Evolutionary conservation across 2,329 filamentous ascomycete species (phyloP), one percentile per base, ranked within the genome.

Genomic region (Aspergillus transmontanensis): DNA sequence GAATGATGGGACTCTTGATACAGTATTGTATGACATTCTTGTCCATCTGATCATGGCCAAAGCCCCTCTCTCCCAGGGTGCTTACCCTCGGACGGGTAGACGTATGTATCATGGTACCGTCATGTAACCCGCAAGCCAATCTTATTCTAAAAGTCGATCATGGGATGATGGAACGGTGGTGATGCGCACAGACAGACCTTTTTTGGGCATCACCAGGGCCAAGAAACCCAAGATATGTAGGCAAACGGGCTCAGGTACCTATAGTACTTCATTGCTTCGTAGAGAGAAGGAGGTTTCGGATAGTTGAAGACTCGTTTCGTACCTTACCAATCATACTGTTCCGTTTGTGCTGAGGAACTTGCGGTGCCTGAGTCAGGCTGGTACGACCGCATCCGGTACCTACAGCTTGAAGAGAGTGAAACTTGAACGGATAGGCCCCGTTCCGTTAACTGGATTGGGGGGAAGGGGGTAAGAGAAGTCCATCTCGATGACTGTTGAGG

Each of bases 11-110:
- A 59, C 53, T 32, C 48, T 59, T 61, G 50, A 58, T 66, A 64
- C 57, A 26, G 36, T 64, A 60, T 61, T 67, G 65, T 67, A 67
- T 67, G 65, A 67, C 65, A 51, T 32, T 57, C 54, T 30, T 59
- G 64, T 64, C 57, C 67, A 67, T 68, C 64, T 68, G 66, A 68
- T 67, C 66, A 62, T 36, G 34, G 14, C 19, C 12, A 51, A 51
- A 45, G 16, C 30, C 55, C 39, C 39, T 41, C 39, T 26, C 55
- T 30, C 19, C 10, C 39, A 45, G 55, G 55, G 16, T 30, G 46
- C 23, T 48, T 32, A 23, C 50, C 41, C 50, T 60, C 46, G 26
- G 58, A 50, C 50, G 45, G 58, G 58, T 55, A 19, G 41, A 48
- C 23, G 66, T 67, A 61, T 41, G 34, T 45, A 54, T 57, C 48